Percentiles rank a stretch among this genome's conserved stretches.
These are phyloP conservation scores for Zoysia matrella DNA, from an alignment of 202 grass and related monocot species.

Conservation along the genomic window DNA sequence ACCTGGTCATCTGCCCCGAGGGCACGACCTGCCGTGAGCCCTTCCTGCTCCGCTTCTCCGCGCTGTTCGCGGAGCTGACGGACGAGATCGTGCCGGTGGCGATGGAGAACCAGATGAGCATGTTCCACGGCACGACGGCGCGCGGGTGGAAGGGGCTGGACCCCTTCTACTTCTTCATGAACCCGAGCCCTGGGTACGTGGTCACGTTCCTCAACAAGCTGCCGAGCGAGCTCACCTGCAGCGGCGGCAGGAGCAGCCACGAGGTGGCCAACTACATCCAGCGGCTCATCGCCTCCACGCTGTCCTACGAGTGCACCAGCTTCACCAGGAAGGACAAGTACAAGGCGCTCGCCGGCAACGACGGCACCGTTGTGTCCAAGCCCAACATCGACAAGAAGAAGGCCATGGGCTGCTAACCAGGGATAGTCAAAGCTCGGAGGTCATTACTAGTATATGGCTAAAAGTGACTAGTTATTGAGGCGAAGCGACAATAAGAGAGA, in stretches of 20 bases:
- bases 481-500: neutral
- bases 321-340: constrained; percentile 69
- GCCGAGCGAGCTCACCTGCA: constrained; percentile 66
- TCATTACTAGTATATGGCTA: neutral
- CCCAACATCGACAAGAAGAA: constrained; percentile 41
- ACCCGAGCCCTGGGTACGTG: constrained; percentile 70
- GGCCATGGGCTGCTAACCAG: constrained; percentile 43
- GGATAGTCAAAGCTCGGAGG: neutral
- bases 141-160: constrained; percentile 46
- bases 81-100: constrained; percentile 81
- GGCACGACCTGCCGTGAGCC: constrained; percentile 79
- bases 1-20: constrained; percentile 61
- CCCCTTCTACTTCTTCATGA: constrained; percentile 78
- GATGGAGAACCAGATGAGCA: constrained; percentile 71
- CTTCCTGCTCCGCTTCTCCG: constrained; percentile 76
- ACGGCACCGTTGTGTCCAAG: constrained; percentile 63
- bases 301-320: constrained; percentile 41
- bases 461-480: neutral
- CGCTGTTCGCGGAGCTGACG: constrained; percentile 79
- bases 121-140: constrained; percentile 84
- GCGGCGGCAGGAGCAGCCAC: constrained; percentile 66
- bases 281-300: constrained; percentile 62
- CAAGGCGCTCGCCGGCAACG: constrained; percentile 71
- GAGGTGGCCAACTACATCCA: constrained; percentile 84
- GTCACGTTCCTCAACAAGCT: constrained; percentile 80